Base-by-base conservation (phyloP, 768 basidiomycete species). In the Exidia glandulosa region DNA sequence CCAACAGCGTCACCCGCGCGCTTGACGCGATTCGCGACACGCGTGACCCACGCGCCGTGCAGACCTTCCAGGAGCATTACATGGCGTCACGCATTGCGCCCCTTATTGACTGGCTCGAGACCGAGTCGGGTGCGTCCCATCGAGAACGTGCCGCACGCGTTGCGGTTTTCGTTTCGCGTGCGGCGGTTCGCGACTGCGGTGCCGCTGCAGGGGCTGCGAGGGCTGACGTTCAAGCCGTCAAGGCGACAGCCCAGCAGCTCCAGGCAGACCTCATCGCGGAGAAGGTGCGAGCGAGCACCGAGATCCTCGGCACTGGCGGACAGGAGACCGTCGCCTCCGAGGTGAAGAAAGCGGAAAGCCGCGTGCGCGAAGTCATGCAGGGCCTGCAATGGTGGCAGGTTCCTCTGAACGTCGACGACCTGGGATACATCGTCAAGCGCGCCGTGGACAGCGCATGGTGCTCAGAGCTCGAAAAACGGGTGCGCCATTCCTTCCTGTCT, bases 41-140 rank as follows among this genome's bases (percentile, higher is more conserved):
- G 1, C 70, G 69, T 3, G 81, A 81, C 1, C 62, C 80, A 16
- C 64, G 74, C 2, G 76, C 80, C 32, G 76, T 90, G 14, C 83
- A 88, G 61, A 75, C 73, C 60, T 90, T 83, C 69, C 86, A 88
- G 66, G 78, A 82, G 62, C 78, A 82, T 7, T 83, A 80, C 60
- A 66, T 80, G 27, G 79, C 74, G 6, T 90, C 88, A 23, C 74
- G 76, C n/a, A 69, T 89, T 30, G 79, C 84, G 7, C 66, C 72
- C 27, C 62, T 88, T 33, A 75, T 77, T 2, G 60, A 71, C 3
- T 66, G 76, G 2, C 69, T 88, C 36, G 68, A 69, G 37, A 33
- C 57, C 0, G 65, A 64, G 19, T 5, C 59, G 32, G 34, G 48
- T 6, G 55, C 33, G 23, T n/a, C 56, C 12, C 19, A 16, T 2